phyloP scores from a whole-genome alignment of 352 stramenopile genomes.

The Phytopythium vexans region DNA sequence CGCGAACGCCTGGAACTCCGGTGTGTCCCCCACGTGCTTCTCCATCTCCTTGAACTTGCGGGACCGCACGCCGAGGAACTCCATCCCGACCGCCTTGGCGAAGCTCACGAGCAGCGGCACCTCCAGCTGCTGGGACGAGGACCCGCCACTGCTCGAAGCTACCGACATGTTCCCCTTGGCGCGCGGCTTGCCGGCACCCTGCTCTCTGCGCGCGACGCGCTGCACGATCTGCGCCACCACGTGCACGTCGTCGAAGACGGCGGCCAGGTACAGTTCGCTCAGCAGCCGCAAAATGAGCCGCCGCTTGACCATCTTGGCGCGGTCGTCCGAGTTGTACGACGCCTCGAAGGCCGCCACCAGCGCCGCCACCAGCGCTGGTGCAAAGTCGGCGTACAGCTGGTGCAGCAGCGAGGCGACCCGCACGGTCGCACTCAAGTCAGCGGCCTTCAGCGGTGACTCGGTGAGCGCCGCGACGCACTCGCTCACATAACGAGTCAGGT shows the following conservation, averaged over 20 bases:
- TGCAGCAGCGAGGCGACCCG: conserved; percentile 89
- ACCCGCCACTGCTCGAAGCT: background rate
- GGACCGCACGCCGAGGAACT: conserved; percentile 77
- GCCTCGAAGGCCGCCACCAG: conserved; percentile 59
- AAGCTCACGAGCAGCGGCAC: conserved; percentile 94
- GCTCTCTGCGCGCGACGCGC: conserved; percentile 58
- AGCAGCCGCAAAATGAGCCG: conserved; percentile 77
- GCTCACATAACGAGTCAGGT: conserved; percentile 94
- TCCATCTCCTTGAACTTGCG: conserved; percentile 67
- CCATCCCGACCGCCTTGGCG: conserved; percentile 89
- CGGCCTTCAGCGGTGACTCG: conserved; percentile 84
- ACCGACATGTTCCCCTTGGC: conserved; percentile 43
- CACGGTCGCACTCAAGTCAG: conserved; percentile 84
- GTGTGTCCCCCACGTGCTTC: conserved; percentile 21
- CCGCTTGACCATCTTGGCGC: conserved; percentile 71
- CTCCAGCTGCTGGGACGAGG: conserved; percentile 72
- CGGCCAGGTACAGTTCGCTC: conserved; percentile 77
- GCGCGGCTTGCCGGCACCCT: conserved; percentile 16
- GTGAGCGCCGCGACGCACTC: conserved; percentile 90
- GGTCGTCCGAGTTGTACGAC: conserved; percentile 60
- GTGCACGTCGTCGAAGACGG: conserved; percentile 72
- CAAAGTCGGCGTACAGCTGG: conserved; percentile 90
- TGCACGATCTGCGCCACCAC: conserved; percentile 83
- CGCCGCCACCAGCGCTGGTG: conserved; percentile 44
- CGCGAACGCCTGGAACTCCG: conserved; percentile 41